Evolutionary conservation across 2,329 filamentous ascomycete species (phyloP), one percentile per base, ranked within the genome.

Genomic region (Microsporum ferrugineum): DNA sequence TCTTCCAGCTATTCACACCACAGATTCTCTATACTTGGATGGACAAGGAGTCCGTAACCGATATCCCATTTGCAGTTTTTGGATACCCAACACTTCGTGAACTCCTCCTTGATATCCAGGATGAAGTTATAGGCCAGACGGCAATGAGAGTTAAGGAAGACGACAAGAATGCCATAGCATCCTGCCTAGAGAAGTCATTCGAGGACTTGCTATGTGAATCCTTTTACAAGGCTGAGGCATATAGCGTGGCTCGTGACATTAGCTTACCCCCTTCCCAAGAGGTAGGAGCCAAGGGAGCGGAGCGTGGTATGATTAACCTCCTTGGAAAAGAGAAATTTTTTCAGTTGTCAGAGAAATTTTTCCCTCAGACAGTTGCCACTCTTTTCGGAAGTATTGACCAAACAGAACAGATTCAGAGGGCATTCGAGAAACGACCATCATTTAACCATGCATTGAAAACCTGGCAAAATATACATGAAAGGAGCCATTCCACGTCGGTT

Each of bases 21-120:
- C 94, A 99, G 69, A 79, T 99, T 5, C 77, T 97, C 2, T 96
- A 89, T 70, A 96, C 91, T 0, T 99, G 91, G 92, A 82, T 95
- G 2, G 84, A 89, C 64, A 76, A 76, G 0, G 82, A 87, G 62
- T 74, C 77, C 0, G 77, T 96, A 5, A 78, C 82, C n/a, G 79
- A 84, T 2, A 88, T 99, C 57, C 92, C 94, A 0, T 96, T 83
- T 69, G 77, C 80, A n/a, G 88, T 94, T 1, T 99, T 99, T 71
- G 87, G 86, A 0, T 99, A 95, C 69, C 62, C 74, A 0, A 83
- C 75, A 14, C 79, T 97, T 1, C 71, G 79, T 17, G 85, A 89
- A 3, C 80, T 99, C 59, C 73, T 96, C 2, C 69, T 73, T 4
- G 84, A 88, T 62, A 84, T 88, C 4, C 84, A 90, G 70, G 83